phyloP scores from a whole-genome alignment of 31 red algal species.

The Endocladia muricata region DNA sequence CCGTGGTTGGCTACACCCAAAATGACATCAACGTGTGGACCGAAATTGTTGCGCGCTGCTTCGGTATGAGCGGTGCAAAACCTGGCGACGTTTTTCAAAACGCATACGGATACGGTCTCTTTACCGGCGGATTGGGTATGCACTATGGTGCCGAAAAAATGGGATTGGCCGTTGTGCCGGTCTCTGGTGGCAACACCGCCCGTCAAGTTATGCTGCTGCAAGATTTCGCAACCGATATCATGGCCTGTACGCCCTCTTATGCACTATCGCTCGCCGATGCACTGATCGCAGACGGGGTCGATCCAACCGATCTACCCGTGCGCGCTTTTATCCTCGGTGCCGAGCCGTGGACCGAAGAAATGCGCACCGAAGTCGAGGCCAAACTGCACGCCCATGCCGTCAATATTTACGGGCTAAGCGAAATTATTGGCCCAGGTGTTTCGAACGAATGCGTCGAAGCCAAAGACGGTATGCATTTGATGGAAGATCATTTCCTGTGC shows the following conservation, averaged over 20 bases:
- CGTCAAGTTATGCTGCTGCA: background rate
- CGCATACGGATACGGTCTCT: no score
- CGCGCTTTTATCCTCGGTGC: background rate
- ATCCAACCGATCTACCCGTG: background rate
- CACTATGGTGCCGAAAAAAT: no score
- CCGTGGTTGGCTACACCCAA: no score
- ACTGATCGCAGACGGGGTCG: background rate
- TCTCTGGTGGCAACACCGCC: no score
- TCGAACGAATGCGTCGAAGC: background rate
- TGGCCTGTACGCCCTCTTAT: background rate
- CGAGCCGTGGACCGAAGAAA: background rate
- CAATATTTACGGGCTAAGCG: conserved; percentile 1
- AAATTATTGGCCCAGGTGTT: conserved; percentile 2
- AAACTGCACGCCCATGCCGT: background rate
- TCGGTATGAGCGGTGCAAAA: no score
- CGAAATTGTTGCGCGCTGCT: no score
- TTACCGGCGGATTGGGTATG: no score
- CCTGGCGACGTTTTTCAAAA: no score
- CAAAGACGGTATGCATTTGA: background rate
- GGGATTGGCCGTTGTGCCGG: no score
- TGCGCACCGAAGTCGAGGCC: background rate
- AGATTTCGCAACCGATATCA: background rate
- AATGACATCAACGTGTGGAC: no score
- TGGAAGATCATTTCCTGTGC: background rate
- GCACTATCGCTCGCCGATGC: background rate